phyloP scores from a whole-genome alignment of 163 green algal species.

The Prototheca cutis region DNA sequence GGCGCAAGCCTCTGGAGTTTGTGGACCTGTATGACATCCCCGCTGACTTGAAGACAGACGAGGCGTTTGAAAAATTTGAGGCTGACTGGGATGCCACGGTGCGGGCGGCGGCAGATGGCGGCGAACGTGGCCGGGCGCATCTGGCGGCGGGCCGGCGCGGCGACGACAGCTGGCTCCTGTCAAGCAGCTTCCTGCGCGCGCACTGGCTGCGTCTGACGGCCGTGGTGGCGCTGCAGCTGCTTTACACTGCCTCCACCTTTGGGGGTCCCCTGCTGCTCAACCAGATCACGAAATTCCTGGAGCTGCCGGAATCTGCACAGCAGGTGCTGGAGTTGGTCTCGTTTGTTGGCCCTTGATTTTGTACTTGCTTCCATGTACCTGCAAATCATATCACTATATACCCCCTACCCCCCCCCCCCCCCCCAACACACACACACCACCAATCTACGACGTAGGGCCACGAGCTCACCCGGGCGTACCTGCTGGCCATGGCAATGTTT shows the following conservation, averaged over 20 bases:
- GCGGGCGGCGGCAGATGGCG: neutral
- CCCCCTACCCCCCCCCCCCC: neutral
- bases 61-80: slow-evolving; percentile 8
- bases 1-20: slow-evolving; percentile 20
- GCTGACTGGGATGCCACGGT: slow-evolving; percentile 5
- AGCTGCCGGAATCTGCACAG: slow-evolving; percentile 1
- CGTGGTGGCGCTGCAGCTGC: slow-evolving; percentile 22
- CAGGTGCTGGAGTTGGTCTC: slow-evolving; percentile 6
- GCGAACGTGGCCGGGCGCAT: slow-evolving; percentile 1
- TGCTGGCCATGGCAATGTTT: slow-evolving; percentile 35
- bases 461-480: slow-evolving; percentile 20
- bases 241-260: slow-evolving; percentile 31
- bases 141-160: slow-evolving; percentile 4
- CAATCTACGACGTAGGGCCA: neutral
- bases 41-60: slow-evolving; percentile 11
- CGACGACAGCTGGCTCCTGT: slow-evolving; percentile 11
- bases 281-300: slow-evolving; percentile 30
- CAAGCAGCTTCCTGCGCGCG: slow-evolving; percentile 16
- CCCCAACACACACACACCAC: too few species aligned
- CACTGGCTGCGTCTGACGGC: slow-evolving; percentile 18
- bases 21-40: slow-evolving; percentile 26
- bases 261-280: slow-evolving; percentile 35
- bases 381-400: too few species aligned
- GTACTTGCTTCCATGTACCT: too few species aligned
- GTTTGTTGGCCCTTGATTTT: too few species aligned